Conservation (phyloP, 2,329 filamentous ascomycete genomes). For the Arthrocladium fulminans region DNA sequence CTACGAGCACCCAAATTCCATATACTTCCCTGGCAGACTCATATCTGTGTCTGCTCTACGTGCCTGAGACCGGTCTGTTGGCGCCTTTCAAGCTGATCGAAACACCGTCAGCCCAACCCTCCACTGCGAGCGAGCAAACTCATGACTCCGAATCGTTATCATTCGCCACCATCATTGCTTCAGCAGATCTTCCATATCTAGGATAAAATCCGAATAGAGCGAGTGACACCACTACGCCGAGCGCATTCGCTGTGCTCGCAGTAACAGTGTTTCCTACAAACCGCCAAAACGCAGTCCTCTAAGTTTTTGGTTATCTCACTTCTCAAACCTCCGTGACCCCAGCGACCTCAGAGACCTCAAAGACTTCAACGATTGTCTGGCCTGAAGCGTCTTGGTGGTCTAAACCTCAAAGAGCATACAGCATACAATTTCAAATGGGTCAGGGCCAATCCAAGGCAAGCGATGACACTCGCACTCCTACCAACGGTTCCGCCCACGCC, state of each 20-base stretch:
- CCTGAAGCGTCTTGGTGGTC: neutral
- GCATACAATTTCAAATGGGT: constrained; percentile 35
- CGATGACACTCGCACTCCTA: constrained; percentile 45
- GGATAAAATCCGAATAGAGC: neutral
- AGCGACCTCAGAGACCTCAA: constrained; percentile 9
- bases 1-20: neutral
- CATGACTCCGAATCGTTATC: constrained; percentile 1
- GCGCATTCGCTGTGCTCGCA: constrained; percentile 7
- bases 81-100: neutral
- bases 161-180: neutral
- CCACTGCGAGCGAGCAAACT: neutral
- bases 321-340: constrained; percentile 28
- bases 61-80: neutral
- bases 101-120: neutral
- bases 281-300: constrained; percentile 27
- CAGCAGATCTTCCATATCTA: neutral
- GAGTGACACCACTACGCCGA: neutral
- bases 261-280: constrained; percentile 9
- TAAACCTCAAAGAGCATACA: neutral
- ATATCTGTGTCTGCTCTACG: neutral
- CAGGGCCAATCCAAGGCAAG: constrained; percentile 44
- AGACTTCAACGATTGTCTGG: neutral
- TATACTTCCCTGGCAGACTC: neutral
- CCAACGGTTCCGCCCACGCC: constrained; percentile 30
- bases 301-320: constrained; percentile 27